phyloP scores from a whole-genome alignment of 192 early-diverging fungal species.

The Coemansia sp. region DNA sequence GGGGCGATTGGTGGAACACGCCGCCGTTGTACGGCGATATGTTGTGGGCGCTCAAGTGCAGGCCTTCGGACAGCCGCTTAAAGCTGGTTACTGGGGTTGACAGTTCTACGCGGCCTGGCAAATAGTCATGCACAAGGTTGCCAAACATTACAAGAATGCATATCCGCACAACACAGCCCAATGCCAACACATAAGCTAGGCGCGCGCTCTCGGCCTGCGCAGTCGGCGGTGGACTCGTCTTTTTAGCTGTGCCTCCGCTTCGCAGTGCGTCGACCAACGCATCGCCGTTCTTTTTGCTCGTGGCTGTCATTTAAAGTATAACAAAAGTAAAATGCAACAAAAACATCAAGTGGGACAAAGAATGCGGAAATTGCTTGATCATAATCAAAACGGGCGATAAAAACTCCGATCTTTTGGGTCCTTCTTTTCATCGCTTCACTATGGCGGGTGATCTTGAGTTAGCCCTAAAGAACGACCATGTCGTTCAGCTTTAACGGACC shows the following conservation, averaged over 20 bases:
- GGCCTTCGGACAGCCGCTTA: conserved; percentile 82
- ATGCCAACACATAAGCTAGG: conserved; percentile 14
- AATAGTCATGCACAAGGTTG: conserved; percentile 33
- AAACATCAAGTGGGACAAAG: too few species aligned
- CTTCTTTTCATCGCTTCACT: too few species aligned
- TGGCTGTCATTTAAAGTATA: background rate
- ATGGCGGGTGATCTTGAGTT: too few species aligned
- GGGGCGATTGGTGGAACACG: conserved; percentile 85
- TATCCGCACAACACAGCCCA: conserved; percentile 33
- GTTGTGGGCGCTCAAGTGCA: conserved; percentile 70
- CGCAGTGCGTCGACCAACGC: conserved; percentile 5
- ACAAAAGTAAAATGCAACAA: background rate
- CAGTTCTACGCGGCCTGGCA: conserved; percentile 69
- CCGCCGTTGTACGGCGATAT: conserved; percentile 87
- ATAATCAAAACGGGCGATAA: background rate
- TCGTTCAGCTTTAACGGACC: too few species aligned
- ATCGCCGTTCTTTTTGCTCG: background rate
- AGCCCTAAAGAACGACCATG: too few species aligned
- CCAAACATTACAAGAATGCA: conserved; percentile 52
- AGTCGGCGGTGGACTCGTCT: background rate
- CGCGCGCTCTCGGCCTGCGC: conserved; percentile 18
- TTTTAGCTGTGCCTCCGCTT: background rate
- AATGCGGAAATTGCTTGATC: background rate
- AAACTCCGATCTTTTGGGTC: background rate
- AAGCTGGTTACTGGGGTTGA: conserved; percentile 86